Evolutionary conservation across 176 grass and related monocot species (phyloP), one percentile per base, ranked within the genome.

Genomic region (Neostapfia colusana): DNA sequence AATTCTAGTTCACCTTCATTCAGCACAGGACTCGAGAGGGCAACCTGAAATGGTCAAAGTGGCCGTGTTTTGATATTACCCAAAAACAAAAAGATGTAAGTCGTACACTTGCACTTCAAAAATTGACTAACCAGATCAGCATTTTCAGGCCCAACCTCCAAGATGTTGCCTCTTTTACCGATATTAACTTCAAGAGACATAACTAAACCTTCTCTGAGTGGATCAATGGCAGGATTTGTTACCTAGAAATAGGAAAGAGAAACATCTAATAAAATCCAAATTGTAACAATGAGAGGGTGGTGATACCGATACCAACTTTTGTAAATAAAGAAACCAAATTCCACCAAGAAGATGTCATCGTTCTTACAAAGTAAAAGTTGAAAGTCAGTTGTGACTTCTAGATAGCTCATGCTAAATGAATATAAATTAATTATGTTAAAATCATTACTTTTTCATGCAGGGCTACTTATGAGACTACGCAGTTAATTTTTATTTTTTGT

Each of bases 141-240:
- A 87, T 95, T 99, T 80, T 99, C 87, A 83, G 92, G 92, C 40
- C 92, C 95, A 86, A 83, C 85, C 63, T 95, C 92, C 85, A 99
- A 89, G 79, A 99, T 94, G 66, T 99, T 99, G 65, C 89, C 40
- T 58, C 95, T 88, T 81, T 95, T 99, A 65, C 95, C 95, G 62
- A 99, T 95, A 88, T 95, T 99, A 63, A 99, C 92, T 74, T 99
- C 95, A 81, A 99, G 92, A 80, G 95, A 95, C 95, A 99, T 99
- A 81, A 99, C 95, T 84, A 99, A 90, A 77, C 96, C 96, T 92
- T 99, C 96, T 85, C 96, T 90, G 25, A 99, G 89, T 31, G 96
- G 96, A 74, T 99, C 96, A 62, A 99, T 99, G 40, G 96, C 91
- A 90, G 96, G 96, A 82, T 99, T 99, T 48, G 96, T 99, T 64